These are phyloP conservation scores for Myxozyma neotropica DNA, from an alignment of 805 yeast species.

Conservation along the genomic window DNA sequence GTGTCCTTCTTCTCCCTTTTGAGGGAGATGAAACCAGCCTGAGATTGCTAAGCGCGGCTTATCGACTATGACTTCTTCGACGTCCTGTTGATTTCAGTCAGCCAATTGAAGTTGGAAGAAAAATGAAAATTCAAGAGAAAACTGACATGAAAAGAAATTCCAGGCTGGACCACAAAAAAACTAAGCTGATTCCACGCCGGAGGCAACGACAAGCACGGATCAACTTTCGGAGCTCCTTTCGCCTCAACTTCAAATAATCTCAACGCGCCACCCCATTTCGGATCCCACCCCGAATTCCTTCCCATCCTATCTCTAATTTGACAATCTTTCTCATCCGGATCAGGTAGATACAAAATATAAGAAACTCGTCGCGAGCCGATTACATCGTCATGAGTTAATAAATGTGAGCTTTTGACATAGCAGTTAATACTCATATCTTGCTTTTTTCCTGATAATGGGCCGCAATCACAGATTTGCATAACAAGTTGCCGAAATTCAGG, in stretches of 20 bases:
- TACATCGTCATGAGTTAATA: slow-evolving; percentile 95
- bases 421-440: slow-evolving; percentile 93
- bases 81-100: slow-evolving; percentile 53
- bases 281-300: slow-evolving; percentile 61
- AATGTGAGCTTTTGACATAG: slow-evolving; percentile 89
- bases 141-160: slow-evolving; percentile 75
- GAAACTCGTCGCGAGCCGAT: slow-evolving; percentile 93
- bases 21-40: slow-evolving; percentile 99
- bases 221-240: slow-evolving; percentile 88
- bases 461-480: slow-evolving; percentile 78
- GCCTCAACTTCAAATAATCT: slow-evolving; percentile 82
- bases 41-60: slow-evolving; percentile 89
- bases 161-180: slow-evolving; percentile 94
- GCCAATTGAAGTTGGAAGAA: not conserved
- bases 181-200: slow-evolving; percentile 98
- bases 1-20: slow-evolving; percentile 84
- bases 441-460: slow-evolving; percentile 84
- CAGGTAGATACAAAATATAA: slow-evolving; percentile 89
- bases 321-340: slow-evolving; percentile 65
- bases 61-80: slow-evolving; percentile 92
- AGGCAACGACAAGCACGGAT: slow-evolving; percentile 65
- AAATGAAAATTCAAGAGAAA: not conserved
- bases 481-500: slow-evolving; percentile 79
- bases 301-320: slow-evolving; percentile 2
- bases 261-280: slow-evolving; percentile 90